A percentile compares a stretch with the other conserved stretches of the same genome.
phyloP scores from a whole-genome alignment of 805 yeast species.

The Clavispora carvajalis region DNA sequence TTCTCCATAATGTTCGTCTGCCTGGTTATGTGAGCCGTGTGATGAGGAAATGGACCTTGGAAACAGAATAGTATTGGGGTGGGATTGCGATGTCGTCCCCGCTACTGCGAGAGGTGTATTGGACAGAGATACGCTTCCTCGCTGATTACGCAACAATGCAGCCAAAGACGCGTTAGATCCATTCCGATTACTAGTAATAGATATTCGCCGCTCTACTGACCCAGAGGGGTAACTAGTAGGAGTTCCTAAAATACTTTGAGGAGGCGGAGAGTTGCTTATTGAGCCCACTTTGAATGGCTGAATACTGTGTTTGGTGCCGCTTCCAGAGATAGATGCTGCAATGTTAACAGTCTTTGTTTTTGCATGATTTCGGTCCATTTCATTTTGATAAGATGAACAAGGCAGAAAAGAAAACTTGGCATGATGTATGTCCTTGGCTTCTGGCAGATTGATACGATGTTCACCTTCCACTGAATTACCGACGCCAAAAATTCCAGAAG shows the following conservation, averaged over 20 bases:
- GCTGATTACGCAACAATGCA: constrained; percentile 46
- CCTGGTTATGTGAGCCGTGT: constrained; percentile 30
- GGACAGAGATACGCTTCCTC: constrained; percentile 40
- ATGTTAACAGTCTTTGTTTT: neutral
- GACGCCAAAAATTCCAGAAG: neutral
- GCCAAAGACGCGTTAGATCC: constrained; percentile 51
- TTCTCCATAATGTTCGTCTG: constrained; percentile 24
- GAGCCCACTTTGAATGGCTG: constrained; percentile 66
- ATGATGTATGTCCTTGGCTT: neutral
- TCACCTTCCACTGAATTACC: neutral
- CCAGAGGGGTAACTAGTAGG: constrained; percentile 11
- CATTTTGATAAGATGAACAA: neutral
- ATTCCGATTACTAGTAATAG: constrained; percentile 43
- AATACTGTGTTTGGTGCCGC: constrained; percentile 26
- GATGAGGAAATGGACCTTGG: constrained; percentile 38
- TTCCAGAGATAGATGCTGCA: neutral
- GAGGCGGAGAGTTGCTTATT: constrained; percentile 38
- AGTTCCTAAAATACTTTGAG: constrained; percentile 15
- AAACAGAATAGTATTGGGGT: constrained; percentile 15
- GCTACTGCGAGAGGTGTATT: constrained; percentile 22
- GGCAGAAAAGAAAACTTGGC: neutral
- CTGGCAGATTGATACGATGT: neutral
- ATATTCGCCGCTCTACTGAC: constrained; percentile 33
- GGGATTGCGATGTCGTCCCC: constrained; percentile 13
- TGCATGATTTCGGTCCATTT: neutral